phyloP scores from a whole-genome alignment of 2,329 filamentous ascomycete species.

The Colletotrichum aenigma region DNA sequence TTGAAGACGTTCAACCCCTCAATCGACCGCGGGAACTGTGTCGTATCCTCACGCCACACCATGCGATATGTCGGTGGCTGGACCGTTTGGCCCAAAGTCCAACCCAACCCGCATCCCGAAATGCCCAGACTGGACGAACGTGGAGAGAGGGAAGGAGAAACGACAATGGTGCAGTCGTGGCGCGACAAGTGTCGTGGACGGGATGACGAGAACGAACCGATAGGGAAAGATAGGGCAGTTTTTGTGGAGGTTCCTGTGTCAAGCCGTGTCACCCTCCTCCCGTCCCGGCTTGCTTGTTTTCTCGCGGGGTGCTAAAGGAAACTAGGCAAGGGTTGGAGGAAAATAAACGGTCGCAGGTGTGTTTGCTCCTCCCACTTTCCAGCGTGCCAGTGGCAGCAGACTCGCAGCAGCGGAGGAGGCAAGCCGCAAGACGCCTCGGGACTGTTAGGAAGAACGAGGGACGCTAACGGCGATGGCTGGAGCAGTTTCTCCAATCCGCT shows the following conservation, averaged over 20 bases:
- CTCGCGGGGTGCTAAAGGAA: background rate
- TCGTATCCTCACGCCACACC: background rate
- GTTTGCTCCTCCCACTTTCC: constrained; percentile 8
- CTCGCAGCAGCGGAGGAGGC: background rate
- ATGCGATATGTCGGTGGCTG: background rate
- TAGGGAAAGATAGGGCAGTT: background rate
- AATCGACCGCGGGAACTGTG: background rate
- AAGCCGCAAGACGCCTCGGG: background rate
- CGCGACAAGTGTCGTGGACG: background rate
- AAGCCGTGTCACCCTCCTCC: background rate
- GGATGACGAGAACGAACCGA: background rate
- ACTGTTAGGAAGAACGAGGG: background rate
- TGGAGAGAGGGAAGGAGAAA: background rate
- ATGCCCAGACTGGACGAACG: background rate
- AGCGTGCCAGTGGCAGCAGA: background rate
- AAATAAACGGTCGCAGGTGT: background rate
- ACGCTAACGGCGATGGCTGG: background rate
- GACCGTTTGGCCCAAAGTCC: background rate
- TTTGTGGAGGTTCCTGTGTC: background rate
- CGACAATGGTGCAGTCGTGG: background rate
- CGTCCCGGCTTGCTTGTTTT: background rate
- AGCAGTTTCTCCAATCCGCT: background rate
- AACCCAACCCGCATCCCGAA: background rate
- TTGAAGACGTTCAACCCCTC: background rate
- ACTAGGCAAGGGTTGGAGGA: background rate